Base-by-base conservation (phyloP, 805 yeast species). In the Jamesozyma lodderae region DNA sequence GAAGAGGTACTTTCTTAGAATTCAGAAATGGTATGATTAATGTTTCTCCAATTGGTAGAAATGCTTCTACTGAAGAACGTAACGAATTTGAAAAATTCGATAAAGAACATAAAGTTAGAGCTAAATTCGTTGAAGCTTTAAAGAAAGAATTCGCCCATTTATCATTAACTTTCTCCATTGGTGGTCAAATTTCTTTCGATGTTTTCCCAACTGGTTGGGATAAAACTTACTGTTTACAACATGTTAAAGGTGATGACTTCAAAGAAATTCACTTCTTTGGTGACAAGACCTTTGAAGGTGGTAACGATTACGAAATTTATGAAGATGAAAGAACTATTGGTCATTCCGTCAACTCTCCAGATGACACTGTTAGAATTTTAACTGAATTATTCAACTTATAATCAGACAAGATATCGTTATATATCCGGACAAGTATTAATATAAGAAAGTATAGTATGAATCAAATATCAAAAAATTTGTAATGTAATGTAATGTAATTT, bases 151-250 rank as follows among this genome's bases (percentile, higher is more conserved):
- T 92, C 73, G 65, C 90, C 41, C 90, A 88, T 65, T 71, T 71
- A 56, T 82, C 81, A 40, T 75, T 92, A 60, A 90, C 97, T 51
- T 92, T 82, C 75, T 92, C 98, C 43, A 92, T 92, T 49, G 99
- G 99, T 66, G 99, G 99, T 54, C 97, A 92, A 75, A 92, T 92
- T 64, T 90, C 97, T 25, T 92, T 92, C 57, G 99, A 92, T 59
- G 97, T 92, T 48, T 92, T 92, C 90, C 99, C 99, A 71, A 85
- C 96, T 47, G 98, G 99, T 60, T 92, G 99, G 99, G 99, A 92
- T 69, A 92, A 92, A 77, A 92, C 99, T 45, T 92, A 90, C 72
- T 85, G 95, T 67, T 76, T 92, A 62, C 87, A 81, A 67, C 98
- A 90, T 67, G 88, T 92, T 53, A 85, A 68, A 56, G 65, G 71